These are phyloP conservation scores for Boeremia exigua DNA, from an alignment of 2,329 filamentous ascomycete genomes.

Conservation along the genomic window DNA sequence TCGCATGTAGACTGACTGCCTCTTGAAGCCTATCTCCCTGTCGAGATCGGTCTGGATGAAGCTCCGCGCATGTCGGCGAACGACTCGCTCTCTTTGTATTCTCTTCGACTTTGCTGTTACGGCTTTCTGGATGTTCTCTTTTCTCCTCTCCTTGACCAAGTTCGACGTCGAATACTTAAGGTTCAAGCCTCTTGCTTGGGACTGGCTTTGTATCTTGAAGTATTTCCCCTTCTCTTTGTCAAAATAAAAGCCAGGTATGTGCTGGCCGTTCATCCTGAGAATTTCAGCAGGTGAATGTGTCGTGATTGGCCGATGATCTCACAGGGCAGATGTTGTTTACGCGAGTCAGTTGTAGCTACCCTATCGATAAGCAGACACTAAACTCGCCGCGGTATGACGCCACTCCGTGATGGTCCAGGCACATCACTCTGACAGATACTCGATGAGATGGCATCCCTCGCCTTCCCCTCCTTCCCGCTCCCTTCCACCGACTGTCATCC, in stretches of 20 bases:
- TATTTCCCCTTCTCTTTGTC: slow-evolving; percentile 58
- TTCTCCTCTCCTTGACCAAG: slow-evolving; percentile 45
- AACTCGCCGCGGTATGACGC: slow-evolving; percentile 23
- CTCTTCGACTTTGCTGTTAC: slow-evolving; percentile 16
- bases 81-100: slow-evolving; percentile 33
- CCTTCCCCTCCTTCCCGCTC: slow-evolving; percentile 16
- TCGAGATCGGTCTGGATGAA: slow-evolving; percentile 30
- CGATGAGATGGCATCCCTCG: slow-evolving; percentile 18
- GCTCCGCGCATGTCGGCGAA: slow-evolving; percentile 24
- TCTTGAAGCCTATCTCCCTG: slow-evolving; percentile 35
- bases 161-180: slow-evolving; percentile 52
- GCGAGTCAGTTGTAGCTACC: slow-evolving; percentile 24
- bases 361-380: slow-evolving; percentile 25
- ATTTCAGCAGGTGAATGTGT: slow-evolving; percentile 1
- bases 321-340: slow-evolving; percentile 4
- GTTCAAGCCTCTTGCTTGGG: slow-evolving; percentile 36
- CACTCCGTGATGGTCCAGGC: slow-evolving; percentile 24
- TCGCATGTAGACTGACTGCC: slow-evolving; percentile 27
- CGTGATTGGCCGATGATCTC: slow-evolving; percentile 10
- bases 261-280: slow-evolving; percentile 46
- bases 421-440: slow-evolving; percentile 28
- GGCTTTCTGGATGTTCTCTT: slow-evolving; percentile 25
- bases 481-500: background rate
- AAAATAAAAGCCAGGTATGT: slow-evolving; percentile 58
- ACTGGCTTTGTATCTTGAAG: slow-evolving; percentile 54